phyloP scores from a whole-genome alignment of 2,329 filamentous ascomycete genomes.

The Pleurostoma richardsiae region DNA sequence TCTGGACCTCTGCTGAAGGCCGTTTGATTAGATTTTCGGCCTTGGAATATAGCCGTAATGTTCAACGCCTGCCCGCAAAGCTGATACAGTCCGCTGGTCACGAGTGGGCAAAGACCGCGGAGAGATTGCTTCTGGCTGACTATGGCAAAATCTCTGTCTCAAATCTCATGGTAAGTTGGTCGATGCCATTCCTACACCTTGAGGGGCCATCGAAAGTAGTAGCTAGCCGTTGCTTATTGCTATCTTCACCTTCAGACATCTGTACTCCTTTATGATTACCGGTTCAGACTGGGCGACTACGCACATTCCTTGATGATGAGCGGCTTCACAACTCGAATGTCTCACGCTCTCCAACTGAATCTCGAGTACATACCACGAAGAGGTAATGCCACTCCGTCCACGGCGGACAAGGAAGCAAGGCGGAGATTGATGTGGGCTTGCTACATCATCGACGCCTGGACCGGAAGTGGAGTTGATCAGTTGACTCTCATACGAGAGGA shows the following conservation, averaged over 20 bases:
- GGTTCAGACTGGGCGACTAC: constrained; percentile 8
- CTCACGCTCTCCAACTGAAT: constrained; percentile 38
- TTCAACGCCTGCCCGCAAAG: background rate
- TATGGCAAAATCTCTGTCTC: constrained; percentile 6
- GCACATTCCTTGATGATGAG: constrained; percentile 10
- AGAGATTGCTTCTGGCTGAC: constrained; percentile 4
- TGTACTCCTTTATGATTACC: constrained; percentile 11
- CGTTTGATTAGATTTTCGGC: background rate
- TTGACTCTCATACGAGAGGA: constrained; percentile 7
- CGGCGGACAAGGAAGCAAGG: constrained; percentile 4
- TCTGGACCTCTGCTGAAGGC: too few relatives aligned
- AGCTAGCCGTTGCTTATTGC: too few relatives aligned
- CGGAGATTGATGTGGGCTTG: constrained; percentile 11
- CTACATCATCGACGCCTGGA: constrained; percentile 11
- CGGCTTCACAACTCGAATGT: constrained; percentile 31
- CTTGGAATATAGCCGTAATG: constrained; percentile 1
- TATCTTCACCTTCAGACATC: constrained; percentile 1
- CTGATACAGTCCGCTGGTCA: background rate
- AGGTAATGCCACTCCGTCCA: constrained; percentile 2
- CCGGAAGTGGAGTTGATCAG: constrained; percentile 7
- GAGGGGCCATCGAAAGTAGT: too few relatives aligned
- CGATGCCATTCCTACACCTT: background rate
- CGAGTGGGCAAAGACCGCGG: constrained; percentile 10
- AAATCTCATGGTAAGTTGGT: constrained; percentile 8
- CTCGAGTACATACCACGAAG: constrained; percentile 10